A percentile compares a stretch with the other conserved stretches of the same genome.
phyloP scores from a whole-genome alignment of 202 grass and related monocot genomes.

The Elaeis oleifera region DNA sequence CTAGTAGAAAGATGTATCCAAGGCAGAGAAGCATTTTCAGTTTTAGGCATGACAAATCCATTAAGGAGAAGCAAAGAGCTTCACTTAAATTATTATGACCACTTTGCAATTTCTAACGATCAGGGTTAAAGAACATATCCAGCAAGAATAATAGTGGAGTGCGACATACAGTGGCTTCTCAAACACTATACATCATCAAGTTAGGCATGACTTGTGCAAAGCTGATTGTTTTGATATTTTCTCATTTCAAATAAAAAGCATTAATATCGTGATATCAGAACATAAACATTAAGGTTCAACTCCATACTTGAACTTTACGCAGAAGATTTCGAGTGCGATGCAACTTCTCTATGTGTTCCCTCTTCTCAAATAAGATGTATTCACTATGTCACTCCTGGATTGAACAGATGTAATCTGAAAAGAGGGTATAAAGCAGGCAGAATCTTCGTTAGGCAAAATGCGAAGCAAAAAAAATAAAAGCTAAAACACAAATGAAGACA shows the following conservation, averaged over 20 bases:
- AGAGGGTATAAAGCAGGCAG: not conserved
- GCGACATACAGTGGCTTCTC: no score
- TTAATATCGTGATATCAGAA: not conserved
- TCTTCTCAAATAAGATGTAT: slow-evolving; percentile 97
- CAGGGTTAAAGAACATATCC: no score
- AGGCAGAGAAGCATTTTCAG: no score
- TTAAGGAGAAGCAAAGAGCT: no score
- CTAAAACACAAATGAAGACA: slow-evolving; percentile 4
- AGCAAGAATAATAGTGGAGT: no score
- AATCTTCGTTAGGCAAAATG: slow-evolving; percentile 12
- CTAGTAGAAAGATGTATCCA: no score
- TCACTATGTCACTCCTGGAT: slow-evolving; percentile 90
- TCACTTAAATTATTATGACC: no score
- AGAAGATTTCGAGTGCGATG: slow-evolving; percentile 93
- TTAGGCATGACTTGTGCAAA: no score
- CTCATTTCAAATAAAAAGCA: not conserved
- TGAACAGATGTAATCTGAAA: slow-evolving; percentile 89
- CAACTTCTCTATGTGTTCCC: slow-evolving; percentile 98
- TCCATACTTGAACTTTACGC: slow-evolving; percentile 92
- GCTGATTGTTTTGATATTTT: not conserved
- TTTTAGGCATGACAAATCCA: no score
- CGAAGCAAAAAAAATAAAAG: slow-evolving; percentile 21
- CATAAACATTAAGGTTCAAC: slow-evolving; percentile 1
- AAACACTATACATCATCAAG: no score
- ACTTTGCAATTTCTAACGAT: no score